Base-by-base conservation (phyloP, 2,329 filamentous ascomycete species). In the Didymosphaeria variabile region DNA sequence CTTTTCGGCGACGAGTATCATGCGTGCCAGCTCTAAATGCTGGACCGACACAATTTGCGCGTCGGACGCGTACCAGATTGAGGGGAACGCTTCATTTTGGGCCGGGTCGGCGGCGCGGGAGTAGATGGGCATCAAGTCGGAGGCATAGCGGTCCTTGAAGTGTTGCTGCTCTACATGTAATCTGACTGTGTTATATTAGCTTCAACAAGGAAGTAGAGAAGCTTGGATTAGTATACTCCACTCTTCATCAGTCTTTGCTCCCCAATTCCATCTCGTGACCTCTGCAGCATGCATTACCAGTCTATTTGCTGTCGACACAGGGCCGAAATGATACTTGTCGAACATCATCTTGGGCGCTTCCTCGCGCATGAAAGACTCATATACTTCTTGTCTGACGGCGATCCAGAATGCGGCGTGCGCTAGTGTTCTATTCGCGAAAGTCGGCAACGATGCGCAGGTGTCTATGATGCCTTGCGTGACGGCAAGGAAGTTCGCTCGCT, bases 301-400 rank as follows among this genome's bases (percentile, higher is more conserved):
- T 26, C 38, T 55, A 21, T 55, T 45, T 15, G 38, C 40, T 7
- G 53, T 10, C 12, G 23, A 31, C 17, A 38, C 53, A n/a, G 36
- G 31, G 2, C 21, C 31, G 7, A 32, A 44, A 23, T 44, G 23
- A 10, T 55, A 32, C 17, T 23, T 23, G 21, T 23, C 32, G 32
- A 45, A 21, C 17, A 17, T 23, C 53, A 55, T 55, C 23, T 45
- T 32, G 12, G 53, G 53, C 34, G 53, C 23, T 21, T 34, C 21
- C 40, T 42, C 40, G 10, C 53, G 19, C 36, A 45, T 45, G 23
- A 55, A 44, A 6, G 36, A 42, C 9, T 23, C 36, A 21, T 55
- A 55, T 10, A 55, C 38, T 44, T 55, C 53, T 34, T 55, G 53
- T n/a, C 53, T 42, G 12, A 55, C 21, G 17, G 53, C 34, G 10